These are phyloP conservation scores for Nicotiana tomentosiformis DNA, from an alignment of 257 asterid species.

Conservation along the genomic window DNA sequence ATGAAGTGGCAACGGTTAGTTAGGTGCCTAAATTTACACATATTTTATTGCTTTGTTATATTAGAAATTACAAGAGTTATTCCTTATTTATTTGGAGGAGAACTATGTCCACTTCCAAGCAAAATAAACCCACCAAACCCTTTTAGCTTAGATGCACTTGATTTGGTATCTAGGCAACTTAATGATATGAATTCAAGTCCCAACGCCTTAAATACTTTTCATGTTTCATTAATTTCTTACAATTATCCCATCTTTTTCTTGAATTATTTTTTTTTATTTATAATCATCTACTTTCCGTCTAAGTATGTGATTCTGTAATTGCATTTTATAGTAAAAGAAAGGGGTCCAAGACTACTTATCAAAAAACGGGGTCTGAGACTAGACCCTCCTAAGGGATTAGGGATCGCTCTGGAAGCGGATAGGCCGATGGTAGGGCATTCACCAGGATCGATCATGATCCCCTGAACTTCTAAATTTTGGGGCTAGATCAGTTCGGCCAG, in stretches of 20 bases:
- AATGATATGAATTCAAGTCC: not conserved
- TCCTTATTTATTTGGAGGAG: not conserved
- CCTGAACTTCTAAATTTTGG: not conserved
- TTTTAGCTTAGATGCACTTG: not conserved
- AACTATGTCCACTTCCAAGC: not conserved
- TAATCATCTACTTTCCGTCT: not conserved
- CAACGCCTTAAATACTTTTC: not conserved
- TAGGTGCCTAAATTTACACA: not conserved
- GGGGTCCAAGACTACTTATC: not conserved
- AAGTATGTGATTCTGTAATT: not conserved
- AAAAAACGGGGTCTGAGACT: not conserved
- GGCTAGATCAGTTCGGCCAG: not conserved
- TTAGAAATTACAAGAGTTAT: not conserved
- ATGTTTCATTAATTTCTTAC: not conserved
- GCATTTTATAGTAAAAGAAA: not conserved
- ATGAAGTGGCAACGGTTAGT: not conserved
- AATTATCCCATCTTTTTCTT: not conserved
- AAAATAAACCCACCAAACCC: not conserved
- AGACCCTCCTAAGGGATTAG: not conserved
- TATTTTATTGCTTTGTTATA: not conserved
- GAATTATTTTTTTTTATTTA: not conserved
- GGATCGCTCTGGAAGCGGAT: not conserved
- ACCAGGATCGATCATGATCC: not conserved
- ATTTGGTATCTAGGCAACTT: too few relatives aligned
- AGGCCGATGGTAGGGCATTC: too few relatives aligned